phyloP scores from a whole-genome alignment of 2,329 filamentous ascomycete genomes.

The Xylariaceae sp. region DNA sequence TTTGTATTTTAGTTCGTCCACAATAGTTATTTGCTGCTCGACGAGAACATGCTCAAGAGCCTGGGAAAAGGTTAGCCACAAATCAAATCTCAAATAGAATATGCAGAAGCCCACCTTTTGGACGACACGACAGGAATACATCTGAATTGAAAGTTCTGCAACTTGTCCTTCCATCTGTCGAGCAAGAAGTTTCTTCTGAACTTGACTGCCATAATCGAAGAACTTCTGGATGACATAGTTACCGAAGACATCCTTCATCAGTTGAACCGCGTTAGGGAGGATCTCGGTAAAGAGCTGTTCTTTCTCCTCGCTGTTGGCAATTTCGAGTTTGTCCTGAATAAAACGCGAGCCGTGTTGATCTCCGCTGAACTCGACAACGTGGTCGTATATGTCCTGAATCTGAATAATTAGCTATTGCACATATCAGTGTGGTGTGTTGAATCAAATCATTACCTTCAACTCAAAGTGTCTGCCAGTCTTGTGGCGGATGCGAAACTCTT shows the following conservation, averaged over 20 bases:
- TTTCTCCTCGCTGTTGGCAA: conserved; percentile 93
- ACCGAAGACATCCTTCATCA: conserved; percentile 96
- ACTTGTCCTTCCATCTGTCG: conserved; percentile 85
- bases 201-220: conserved; percentile 91
- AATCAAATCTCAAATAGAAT: not conserved
- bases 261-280: conserved; percentile 70
- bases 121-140: conserved; percentile 92
- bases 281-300: conserved; percentile 86
- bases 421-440: not conserved
- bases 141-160: conserved; percentile 71
- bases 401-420: conserved; percentile 13
- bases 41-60: conserved; percentile 84
- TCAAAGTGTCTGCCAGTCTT: conserved; percentile 72
- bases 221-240: conserved; percentile 99
- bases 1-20: conserved; percentile 73
- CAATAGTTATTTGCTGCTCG: conserved; percentile 82
- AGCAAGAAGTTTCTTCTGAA: conserved; percentile 83
- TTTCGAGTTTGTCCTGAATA: conserved; percentile 87
- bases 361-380: conserved; percentile 90
- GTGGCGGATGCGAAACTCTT: conserved; percentile 71
- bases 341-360: conserved; percentile 95
- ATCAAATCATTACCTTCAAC: conserved; percentile 53
- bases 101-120: conserved; percentile 63
- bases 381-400: conserved; percentile 67
- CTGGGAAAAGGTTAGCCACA: conserved; percentile 39